phyloP scores from a whole-genome alignment of 345 rosid genomes.

The Citrus sinensis region DNA sequence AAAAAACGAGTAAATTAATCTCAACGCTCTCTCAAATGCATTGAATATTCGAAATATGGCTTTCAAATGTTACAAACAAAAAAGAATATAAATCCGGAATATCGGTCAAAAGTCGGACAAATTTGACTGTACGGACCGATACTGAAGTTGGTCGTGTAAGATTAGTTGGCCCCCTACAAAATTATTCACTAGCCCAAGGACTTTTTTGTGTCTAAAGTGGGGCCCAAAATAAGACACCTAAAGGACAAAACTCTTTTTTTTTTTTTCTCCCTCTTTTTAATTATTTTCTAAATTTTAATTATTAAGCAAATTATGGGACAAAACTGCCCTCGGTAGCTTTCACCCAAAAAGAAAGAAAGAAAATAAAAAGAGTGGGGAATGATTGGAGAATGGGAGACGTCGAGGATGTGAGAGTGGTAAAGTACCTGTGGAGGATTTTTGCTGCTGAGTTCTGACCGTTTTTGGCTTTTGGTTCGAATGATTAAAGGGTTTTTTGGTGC shows the following conservation, averaged over 20 bases:
- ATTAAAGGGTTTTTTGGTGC: slow-evolving; percentile 18
- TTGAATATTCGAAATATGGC: not conserved
- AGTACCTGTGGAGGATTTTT: slow-evolving; percentile 1
- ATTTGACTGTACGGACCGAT: slow-evolving; percentile 15
- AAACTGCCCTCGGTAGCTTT: slow-evolving; percentile 28
- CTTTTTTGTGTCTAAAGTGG: not conserved
- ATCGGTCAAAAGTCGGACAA: slow-evolving; percentile 8
- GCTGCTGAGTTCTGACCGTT: slow-evolving; percentile 5
- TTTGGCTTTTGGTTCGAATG: slow-evolving; percentile 14
- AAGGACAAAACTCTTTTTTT: slow-evolving; percentile 34
- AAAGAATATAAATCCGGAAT: not conserved
- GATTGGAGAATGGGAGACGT: slow-evolving; percentile 15
- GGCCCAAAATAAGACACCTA: slow-evolving; percentile 30
- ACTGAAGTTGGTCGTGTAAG: slow-evolving; percentile 2
- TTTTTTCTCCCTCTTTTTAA: not conserved
- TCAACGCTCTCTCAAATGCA: not conserved
- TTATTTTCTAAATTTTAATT: not conserved
- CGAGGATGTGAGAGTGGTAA: slow-evolving; percentile 2
- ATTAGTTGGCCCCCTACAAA: slow-evolving; percentile 18
- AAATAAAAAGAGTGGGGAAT: slow-evolving; percentile 8
- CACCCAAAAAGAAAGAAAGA: slow-evolving; percentile 1
- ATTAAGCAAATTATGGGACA: slow-evolving; percentile 31
- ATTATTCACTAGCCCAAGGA: slow-evolving; percentile 18
- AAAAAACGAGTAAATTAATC: no score
- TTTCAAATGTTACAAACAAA: not conserved